A percentile compares a stretch with the other conserved stretches of the same genome.
Evolutionary conservation across 1,284 basidiomycete species (phyloP).

Genomic region (Ustilago curta): DNA sequence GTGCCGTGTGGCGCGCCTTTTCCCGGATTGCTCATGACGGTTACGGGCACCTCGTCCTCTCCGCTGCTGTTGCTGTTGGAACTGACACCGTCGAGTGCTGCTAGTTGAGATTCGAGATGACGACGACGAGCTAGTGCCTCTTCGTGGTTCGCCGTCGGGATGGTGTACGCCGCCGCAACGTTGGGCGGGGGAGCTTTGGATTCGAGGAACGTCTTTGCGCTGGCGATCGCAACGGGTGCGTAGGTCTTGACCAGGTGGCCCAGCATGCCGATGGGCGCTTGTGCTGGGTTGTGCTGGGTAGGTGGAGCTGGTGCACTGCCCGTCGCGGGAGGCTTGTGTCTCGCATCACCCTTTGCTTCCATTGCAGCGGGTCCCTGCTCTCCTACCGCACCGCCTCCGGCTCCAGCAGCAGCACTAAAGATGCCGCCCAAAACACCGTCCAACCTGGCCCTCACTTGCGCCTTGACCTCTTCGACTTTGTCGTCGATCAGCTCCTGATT

Average conservation of each 20-base stretch:
- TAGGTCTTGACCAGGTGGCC: slow-evolving; percentile 42
- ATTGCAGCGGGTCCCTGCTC: neutral
- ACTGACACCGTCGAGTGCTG: slow-evolving; percentile 31
- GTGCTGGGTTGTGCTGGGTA: slow-evolving; percentile 45
- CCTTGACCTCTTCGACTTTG: slow-evolving; percentile 73
- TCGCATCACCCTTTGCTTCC: slow-evolving; percentile 14
- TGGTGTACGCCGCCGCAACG: slow-evolving; percentile 26
- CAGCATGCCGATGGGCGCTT: slow-evolving; percentile 29
- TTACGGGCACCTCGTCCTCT: slow-evolving; percentile 20
- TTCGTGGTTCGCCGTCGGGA: slow-evolving; percentile 13
- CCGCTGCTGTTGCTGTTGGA: slow-evolving; percentile 11
- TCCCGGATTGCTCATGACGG: slow-evolving; percentile 22
- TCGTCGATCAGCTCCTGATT: slow-evolving; percentile 85
- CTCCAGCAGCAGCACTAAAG: slow-evolving; percentile 17
- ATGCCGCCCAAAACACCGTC: slow-evolving; percentile 21
- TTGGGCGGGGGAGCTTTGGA: slow-evolving; percentile 25
- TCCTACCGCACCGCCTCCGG: neutral
- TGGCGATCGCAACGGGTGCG: slow-evolving; percentile 41
- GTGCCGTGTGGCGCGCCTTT: slow-evolving; percentile 13
- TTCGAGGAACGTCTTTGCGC: slow-evolving; percentile 30
- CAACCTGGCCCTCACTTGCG: slow-evolving; percentile 1
- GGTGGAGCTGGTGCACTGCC: slow-evolving; percentile 20
- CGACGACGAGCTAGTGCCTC: slow-evolving; percentile 29
- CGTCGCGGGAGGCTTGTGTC: slow-evolving; percentile 23
- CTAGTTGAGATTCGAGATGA: slow-evolving; percentile 40